These are phyloP conservation scores for Grosmannia serpens DNA, from an alignment of 2,329 filamentous ascomycete genomes.

Conservation along the genomic window DNA sequence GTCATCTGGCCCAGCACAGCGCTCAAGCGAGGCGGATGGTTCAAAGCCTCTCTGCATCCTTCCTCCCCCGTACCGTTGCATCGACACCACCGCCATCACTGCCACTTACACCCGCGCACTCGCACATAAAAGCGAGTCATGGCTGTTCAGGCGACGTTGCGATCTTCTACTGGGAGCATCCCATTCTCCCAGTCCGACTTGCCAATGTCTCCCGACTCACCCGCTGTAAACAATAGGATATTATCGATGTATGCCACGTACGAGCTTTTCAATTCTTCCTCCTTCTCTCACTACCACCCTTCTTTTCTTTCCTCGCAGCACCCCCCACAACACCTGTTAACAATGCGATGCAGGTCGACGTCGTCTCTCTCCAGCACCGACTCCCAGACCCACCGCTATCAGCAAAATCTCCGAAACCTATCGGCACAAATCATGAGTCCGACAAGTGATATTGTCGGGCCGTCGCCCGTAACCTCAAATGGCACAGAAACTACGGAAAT, in stretches of 20 bases:
- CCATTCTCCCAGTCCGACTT: slow-evolving; percentile 33
- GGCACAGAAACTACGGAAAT: slow-evolving; percentile 76
- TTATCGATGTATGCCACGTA: slow-evolving; percentile 36
- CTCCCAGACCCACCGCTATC: slow-evolving; percentile 38
- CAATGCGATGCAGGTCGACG: slow-evolving; percentile 23
- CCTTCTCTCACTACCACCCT: background rate
- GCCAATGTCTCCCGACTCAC: background rate
- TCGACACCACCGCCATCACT: background rate
- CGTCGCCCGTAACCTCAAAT: slow-evolving; percentile 76
- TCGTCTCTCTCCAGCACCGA: slow-evolving; percentile 25
- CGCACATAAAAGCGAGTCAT: slow-evolving; percentile 21
- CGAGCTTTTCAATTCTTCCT: background rate
- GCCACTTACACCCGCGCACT: background rate
- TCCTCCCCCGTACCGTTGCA: background rate
- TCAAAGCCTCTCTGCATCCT: background rate
- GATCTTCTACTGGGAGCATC: slow-evolving; percentile 49
- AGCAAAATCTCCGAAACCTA: slow-evolving; percentile 32
- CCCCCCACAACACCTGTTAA: slow-evolving; percentile 7
- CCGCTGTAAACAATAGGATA: slow-evolving; percentile 22
- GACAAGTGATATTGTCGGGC: slow-evolving; percentile 60
- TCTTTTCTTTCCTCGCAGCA: background rate
- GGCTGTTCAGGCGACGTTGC: slow-evolving; percentile 51
- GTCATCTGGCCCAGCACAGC: background rate
- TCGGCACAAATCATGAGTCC: slow-evolving; percentile 48
- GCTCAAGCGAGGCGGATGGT: background rate